Base-by-base conservation (phyloP, 1,284 basidiomycete genomes). In the Bondarzewia mesenterica region DNA sequence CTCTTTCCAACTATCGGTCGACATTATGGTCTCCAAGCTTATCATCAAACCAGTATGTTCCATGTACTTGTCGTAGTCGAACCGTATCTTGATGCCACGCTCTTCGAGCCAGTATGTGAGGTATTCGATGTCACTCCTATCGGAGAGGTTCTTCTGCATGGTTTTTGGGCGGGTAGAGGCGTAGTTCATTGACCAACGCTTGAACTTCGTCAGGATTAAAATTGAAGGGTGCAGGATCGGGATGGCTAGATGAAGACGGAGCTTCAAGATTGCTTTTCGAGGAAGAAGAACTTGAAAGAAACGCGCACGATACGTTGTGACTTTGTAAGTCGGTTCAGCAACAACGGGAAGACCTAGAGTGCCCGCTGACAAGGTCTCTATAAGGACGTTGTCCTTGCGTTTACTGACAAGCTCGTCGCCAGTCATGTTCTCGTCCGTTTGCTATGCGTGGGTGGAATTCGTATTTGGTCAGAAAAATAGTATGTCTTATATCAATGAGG, bases 151-250 rank as follows among this genome's bases (percentile, higher is more conserved):
- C 48, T 66, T 68, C 7, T 26, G 12, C 3, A 59, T 22, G 6
- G 64, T 61, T 56, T 61, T 60, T 4, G 63, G 65, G 10, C 58
- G 55, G 14, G 52, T 59, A 4, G 59, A 59, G 46, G 58, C 57
- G 25, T 57, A 52, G 21, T 38, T 54, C 32, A 42, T 54, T 7
- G 42, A 58, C 67, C 66, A 69, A 16, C 66, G 55, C 46, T 66
- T 64, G 48, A 67, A 49, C 52, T 68, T 68, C 15, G 65, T 66
- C 18, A 68, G 55, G 20, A 64, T 52, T 39, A 68, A 58, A 43
- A 68, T 52, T 4, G 52, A 46, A 5, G 64, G 66, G 46, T 66
- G 60, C 15, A 67, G 58, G 29, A 66, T 63, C 15, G 42, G 25
- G 40, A 66, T 50, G 15, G 15, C 64, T 65, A 23, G 32, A 7